phyloP scores from a whole-genome alignment of 2,329 filamentous ascomycete species.

The Elsinoe australis region DNA sequence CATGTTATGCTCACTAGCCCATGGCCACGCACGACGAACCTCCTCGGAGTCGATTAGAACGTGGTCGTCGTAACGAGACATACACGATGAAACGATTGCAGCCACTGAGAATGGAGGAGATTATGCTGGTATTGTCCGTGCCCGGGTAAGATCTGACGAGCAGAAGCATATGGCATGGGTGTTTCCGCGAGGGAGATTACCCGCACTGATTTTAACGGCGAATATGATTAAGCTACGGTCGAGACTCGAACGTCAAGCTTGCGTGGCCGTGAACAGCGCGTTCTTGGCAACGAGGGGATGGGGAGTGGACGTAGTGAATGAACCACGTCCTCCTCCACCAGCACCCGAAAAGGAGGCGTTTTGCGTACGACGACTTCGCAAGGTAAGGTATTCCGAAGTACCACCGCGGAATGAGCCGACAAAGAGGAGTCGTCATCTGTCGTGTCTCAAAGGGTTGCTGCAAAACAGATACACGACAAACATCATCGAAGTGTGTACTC shows the following conservation, averaged over 20 bases:
- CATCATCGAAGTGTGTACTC: too few species aligned
- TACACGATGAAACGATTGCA: conserved; percentile 10
- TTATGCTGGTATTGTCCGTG: not conserved
- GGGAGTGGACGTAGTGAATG: not conserved
- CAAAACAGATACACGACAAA: too few species aligned
- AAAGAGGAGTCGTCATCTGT: not conserved
- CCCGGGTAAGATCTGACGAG: not conserved
- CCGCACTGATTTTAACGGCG: conserved; percentile 8
- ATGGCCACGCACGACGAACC: conserved; percentile 22
- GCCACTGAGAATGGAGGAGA: conserved; percentile 8
- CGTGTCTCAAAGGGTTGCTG: too few species aligned
- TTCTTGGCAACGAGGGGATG: conserved; percentile 16
- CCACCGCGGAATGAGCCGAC: conserved; percentile 2
- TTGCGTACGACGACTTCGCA: not conserved
- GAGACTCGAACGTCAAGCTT: conserved; percentile 1
- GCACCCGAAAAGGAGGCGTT: conserved; percentile 10
- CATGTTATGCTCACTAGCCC: not conserved
- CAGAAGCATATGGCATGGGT: not conserved
- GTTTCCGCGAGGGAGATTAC: not conserved
- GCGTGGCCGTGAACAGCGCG: not conserved
- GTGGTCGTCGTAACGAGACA: conserved; percentile 15
- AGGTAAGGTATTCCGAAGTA: conserved; percentile 2
- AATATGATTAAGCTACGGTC: not conserved
- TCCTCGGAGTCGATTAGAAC: too few species aligned
- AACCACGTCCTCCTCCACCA: not conserved